Evolutionary conservation across 352 stramenopile genomes (phyloP), one percentile per base, ranked within the genome.

Genomic region (Pythium rishiriense): DNA sequence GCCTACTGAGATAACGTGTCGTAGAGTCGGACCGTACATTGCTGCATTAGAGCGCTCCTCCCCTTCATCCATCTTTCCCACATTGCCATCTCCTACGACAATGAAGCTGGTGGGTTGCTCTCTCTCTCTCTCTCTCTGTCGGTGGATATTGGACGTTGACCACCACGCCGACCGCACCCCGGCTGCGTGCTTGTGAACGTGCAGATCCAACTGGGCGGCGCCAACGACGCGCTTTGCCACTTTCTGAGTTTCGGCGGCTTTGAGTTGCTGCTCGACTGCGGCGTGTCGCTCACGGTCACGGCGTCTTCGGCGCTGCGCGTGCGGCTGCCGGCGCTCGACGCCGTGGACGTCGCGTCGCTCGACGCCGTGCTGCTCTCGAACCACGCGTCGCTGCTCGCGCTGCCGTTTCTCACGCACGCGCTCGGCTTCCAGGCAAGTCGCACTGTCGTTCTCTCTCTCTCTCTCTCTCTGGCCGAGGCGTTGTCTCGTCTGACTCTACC

Each of bases 181-280:
- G n/a, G 3, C 1, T 47, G 41, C 37, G 31, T 37, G 6, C 11
- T 37, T 43, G 14, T 43, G n/a, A 7, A 39, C 33, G 21, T 37
- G 14, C 39, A 95, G 87, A 93, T 95, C 51, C 85, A 89, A 53
- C 66, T 95, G 60, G 84, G 83, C 25, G 74, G 66, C 48, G 79
- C 80, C 3, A 86, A 90, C 51, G 79, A 90, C 64, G 81, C 75
- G 31, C 70, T 92, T 0, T 93, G 84, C 62, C 81, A 91, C 52
- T 96, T 96, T 67, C 57, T 94, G 45, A 87, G 79, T 61, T 74
- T 94, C 25, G 83, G 79, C 54, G 87, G 87, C 50, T 91, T 81
- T 51, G 82, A 96, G 56, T 64, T 96, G 49, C 74, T 96, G 55
- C 73, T 96, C 48, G 87, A 96, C 73, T 93, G 82, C 55, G 84